These are phyloP conservation scores for Aspergillus campestris DNA, from an alignment of 495 filamentous ascomycete species.

Conservation along the genomic window DNA sequence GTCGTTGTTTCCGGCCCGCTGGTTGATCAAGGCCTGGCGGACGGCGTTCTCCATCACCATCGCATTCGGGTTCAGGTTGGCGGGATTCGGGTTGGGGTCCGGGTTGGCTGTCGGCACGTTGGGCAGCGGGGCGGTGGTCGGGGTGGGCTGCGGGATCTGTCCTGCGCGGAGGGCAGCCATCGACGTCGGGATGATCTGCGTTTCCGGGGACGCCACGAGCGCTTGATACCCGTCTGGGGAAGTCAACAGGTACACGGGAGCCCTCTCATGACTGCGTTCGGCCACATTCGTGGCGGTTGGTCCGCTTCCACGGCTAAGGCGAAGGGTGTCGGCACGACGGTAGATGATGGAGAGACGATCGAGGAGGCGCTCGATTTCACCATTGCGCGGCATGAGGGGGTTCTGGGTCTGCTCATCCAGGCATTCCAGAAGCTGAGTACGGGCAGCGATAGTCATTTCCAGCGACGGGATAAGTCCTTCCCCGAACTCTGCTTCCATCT, in stretches of 20 bases:
- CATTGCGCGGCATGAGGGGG: no score
- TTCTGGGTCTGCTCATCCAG: no score
- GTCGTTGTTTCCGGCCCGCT: slow-evolving; percentile 30
- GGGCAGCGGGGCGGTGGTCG: background rate
- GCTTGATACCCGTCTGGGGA: slow-evolving; percentile 54
- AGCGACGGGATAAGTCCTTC: no score
- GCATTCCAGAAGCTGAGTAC: no score
- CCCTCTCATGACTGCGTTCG: background rate
- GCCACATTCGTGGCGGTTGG: background rate
- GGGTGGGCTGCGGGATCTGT: background rate
- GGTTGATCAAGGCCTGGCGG: slow-evolving; percentile 33
- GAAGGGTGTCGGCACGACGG: slow-evolving; percentile 1
- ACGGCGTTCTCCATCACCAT: slow-evolving; percentile 27
- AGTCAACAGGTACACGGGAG: slow-evolving; percentile 50
- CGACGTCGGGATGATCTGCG: slow-evolving; percentile 39
- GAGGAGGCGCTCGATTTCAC: no score
- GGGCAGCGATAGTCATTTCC: no score
- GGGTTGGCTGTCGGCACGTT: background rate
- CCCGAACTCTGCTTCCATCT: no score
- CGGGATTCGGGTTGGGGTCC: slow-evolving; percentile 18
- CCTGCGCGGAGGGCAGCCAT: slow-evolving; percentile 8
- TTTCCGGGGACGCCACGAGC: slow-evolving; percentile 40
- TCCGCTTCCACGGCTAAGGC: background rate
- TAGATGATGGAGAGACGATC: no score
- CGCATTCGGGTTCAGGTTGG: slow-evolving; percentile 15